Conservation (phyloP, 2,329 filamentous ascomycete species). For the Torrubiella hemipterigena region DNA sequence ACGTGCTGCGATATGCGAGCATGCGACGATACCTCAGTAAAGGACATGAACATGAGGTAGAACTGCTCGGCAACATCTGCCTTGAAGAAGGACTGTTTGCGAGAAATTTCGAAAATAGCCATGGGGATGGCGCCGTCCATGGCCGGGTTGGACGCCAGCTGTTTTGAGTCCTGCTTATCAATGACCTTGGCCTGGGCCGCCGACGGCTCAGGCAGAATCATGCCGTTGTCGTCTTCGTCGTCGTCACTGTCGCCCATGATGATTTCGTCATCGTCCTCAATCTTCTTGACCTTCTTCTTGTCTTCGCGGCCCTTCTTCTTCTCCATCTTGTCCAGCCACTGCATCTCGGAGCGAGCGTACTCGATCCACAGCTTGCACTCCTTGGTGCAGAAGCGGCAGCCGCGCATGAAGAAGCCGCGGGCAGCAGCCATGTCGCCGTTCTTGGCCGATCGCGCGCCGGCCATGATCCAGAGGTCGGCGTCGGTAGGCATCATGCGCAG, state of each 20-base stretch:
- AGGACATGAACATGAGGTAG: slow-evolving; percentile 67
- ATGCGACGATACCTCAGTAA: slow-evolving; percentile 53
- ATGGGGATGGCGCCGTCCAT: slow-evolving; percentile 87
- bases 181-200: slow-evolving; percentile 29
- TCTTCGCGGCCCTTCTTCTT: slow-evolving; percentile 52
- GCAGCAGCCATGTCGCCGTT: slow-evolving; percentile 82
- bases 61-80: slow-evolving; percentile 59
- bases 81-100: slow-evolving; percentile 63
- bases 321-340: slow-evolving; percentile 75
- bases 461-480: slow-evolving; percentile 75
- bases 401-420: slow-evolving; percentile 75
- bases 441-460: slow-evolving; percentile 63
- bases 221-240: slow-evolving; percentile 25
- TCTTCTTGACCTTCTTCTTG: slow-evolving; percentile 32
- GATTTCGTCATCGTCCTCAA: slow-evolving; percentile 37
- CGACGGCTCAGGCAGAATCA: slow-evolving; percentile 32
- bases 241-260: slow-evolving; percentile 30
- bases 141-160: slow-evolving; percentile 65
- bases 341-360: slow-evolving; percentile 84
- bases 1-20: slow-evolving; percentile 62
- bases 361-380: slow-evolving; percentile 72
- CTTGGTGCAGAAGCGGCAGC: slow-evolving; percentile 75
- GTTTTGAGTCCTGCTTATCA: slow-evolving; percentile 29
- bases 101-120: slow-evolving; percentile 79
- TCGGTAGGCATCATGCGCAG: slow-evolving; percentile 79